phyloP scores from a whole-genome alignment of 345 rosid species.

The Syzygium grande region DNA sequence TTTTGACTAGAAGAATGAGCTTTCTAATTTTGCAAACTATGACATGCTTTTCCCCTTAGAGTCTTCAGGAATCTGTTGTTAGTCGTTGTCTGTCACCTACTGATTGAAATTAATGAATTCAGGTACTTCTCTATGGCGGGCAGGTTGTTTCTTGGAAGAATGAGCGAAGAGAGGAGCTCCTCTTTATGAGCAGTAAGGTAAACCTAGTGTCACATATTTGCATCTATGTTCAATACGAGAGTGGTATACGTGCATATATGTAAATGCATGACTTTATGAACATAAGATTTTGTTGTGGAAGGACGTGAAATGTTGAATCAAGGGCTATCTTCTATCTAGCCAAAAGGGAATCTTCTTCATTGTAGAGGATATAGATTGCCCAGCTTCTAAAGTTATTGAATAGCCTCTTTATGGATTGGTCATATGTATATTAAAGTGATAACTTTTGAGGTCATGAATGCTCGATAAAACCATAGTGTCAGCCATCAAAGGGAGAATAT shows the following conservation, averaged over 20 bases:
- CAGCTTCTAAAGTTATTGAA: neutral
- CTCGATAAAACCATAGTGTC: neutral
- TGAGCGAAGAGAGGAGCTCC: slow-evolving; percentile 74
- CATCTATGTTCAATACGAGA: neutral
- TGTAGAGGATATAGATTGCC: neutral
- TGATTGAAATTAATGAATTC: slow-evolving; percentile 18
- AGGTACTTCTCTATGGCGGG: slow-evolving; percentile 88
- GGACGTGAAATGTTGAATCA: neutral
- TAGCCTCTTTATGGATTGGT: neutral
- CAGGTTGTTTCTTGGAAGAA: slow-evolving; percentile 97
- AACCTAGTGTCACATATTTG: neutral
- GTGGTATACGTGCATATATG: neutral
- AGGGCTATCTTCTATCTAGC: neutral
- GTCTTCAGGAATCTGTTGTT: neutral
- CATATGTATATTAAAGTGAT: neutral
- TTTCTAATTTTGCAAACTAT: neutral
- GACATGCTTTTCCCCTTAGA: neutral
- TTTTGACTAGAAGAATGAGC: neutral
- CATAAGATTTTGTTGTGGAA: neutral
- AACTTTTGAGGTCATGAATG: neutral
- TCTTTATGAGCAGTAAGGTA: slow-evolving; percentile 86
- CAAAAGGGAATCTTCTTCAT: neutral
- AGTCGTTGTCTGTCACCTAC: neutral
- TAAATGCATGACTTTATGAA: neutral
- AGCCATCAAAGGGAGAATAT: neutral